Evolutionary conservation across 78 protist genomes (phyloP).

Genomic region (Speleostelium caveatum): DNA sequence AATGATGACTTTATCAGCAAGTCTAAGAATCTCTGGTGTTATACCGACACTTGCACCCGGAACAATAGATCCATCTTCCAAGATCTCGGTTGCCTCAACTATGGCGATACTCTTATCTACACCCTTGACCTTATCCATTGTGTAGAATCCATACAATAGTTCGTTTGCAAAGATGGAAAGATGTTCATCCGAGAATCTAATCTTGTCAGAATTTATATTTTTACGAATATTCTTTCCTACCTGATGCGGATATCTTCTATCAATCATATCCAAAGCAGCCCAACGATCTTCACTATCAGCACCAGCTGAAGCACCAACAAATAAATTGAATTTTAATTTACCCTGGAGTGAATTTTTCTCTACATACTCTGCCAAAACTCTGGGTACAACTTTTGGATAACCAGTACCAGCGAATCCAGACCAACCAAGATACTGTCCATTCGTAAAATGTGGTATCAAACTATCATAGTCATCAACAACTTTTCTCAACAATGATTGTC

Average conservation of each 20-base stretch:
- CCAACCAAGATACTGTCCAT: constrained; percentile 59
- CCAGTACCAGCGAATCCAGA: constrained; percentile 59
- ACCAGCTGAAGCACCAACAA: constrained; percentile 75
- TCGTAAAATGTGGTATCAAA: constrained; percentile 14
- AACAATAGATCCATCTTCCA: constrained; percentile 80
- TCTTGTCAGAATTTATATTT: constrained; percentile 36
- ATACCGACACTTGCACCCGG: constrained; percentile 86
- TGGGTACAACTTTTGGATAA: constrained; percentile 50
- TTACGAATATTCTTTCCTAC: constrained; percentile 18
- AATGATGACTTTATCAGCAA: constrained; percentile 85
- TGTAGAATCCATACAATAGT: constrained; percentile 39
- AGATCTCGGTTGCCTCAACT: constrained; percentile 88
- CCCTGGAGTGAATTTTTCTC: constrained; percentile 44
- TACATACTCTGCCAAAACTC: constrained; percentile 51
- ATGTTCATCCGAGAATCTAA: constrained; percentile 61
- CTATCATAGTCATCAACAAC: constrained; percentile 9
- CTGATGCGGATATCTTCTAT: constrained; percentile 66
- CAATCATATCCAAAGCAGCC: constrained; percentile 58
- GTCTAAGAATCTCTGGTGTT: constrained; percentile 62
- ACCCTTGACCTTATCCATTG: constrained; percentile 20
- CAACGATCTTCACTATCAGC: constrained; percentile 67
- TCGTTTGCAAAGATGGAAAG: constrained; percentile 50
- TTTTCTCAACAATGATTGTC: constrained; percentile 33
- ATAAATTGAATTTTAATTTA: constrained; percentile 47
- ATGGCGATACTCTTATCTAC: constrained; percentile 67